These are phyloP conservation scores for Xylaria longipes DNA, from an alignment of 495 filamentous ascomycete species.

Conservation along the genomic window DNA sequence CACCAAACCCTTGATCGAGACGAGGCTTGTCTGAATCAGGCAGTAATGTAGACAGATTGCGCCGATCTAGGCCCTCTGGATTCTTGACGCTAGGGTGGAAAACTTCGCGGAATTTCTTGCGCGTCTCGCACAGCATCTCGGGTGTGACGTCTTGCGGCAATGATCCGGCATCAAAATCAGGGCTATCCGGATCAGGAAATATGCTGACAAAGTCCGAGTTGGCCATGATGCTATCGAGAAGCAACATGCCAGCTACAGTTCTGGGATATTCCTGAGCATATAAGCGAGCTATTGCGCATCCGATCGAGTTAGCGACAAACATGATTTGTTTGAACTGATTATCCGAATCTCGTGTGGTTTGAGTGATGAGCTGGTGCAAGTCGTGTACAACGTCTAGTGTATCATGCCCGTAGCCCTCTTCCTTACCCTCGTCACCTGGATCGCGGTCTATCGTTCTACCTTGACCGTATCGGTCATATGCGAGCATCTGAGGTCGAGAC, in stretches of 20 bases:
- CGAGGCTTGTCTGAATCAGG: slow-evolving; percentile 56
- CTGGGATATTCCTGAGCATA: slow-evolving; percentile 57
- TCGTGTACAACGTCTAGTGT: slow-evolving; percentile 54
- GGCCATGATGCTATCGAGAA: slow-evolving; percentile 69
- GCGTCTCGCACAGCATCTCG: slow-evolving; percentile 53
- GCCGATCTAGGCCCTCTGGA: slow-evolving; percentile 61
- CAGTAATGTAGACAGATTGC: slow-evolving; percentile 55
- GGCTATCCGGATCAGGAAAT: slow-evolving; percentile 64
- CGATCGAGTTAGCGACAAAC: slow-evolving; percentile 65
- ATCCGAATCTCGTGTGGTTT: slow-evolving; percentile 39
- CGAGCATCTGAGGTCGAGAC: slow-evolving; percentile 56
- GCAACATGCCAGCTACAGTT: slow-evolving; percentile 54
- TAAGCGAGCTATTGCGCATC: slow-evolving; percentile 63
- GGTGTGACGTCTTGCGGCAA: slow-evolving; percentile 54
- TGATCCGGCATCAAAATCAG: slow-evolving; percentile 49
- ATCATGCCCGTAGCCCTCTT: slow-evolving; percentile 60
- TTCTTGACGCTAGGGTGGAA: slow-evolving; percentile 65
- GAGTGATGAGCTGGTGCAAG: slow-evolving; percentile 56
- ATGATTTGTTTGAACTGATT: slow-evolving; percentile 43
- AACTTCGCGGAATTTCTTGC: slow-evolving; percentile 45
- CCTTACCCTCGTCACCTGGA: slow-evolving; percentile 53
- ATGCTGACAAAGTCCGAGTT: slow-evolving; percentile 64
- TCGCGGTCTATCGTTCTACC: slow-evolving; percentile 61
- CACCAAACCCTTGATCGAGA: slow-evolving; percentile 47
- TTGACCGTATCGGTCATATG: slow-evolving; percentile 71